These are phyloP conservation scores for Pleurotus giganteus DNA, from an alignment of 768 basidiomycete species.

Conservation along the genomic window DNA sequence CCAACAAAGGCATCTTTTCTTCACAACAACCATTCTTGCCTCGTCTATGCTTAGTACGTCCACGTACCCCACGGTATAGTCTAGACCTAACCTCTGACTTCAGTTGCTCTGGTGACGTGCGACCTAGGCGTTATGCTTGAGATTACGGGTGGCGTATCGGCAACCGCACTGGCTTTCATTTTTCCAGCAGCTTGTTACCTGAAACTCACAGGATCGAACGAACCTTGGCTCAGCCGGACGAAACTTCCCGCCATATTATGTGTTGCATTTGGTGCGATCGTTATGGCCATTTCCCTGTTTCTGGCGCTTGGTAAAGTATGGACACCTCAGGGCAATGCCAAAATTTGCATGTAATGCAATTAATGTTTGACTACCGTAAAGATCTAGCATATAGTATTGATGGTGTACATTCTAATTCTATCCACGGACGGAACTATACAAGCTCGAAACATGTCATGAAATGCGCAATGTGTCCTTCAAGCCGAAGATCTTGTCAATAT, in stretches of 20 bases:
- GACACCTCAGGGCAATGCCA: conserved; percentile 67
- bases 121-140: conserved; percentile 98
- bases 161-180: conserved; percentile 90
- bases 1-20: conserved; percentile 81
- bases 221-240: conserved; percentile 64
- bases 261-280: conserved; percentile 68
- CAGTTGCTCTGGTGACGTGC: conserved; percentile 90
- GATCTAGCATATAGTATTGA: conserved; percentile 10
- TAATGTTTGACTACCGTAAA: not conserved
- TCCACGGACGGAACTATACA: conserved; percentile 3
- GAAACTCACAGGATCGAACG: conserved; percentile 56
- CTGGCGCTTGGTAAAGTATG: conserved; percentile 79
- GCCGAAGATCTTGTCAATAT: conserved; percentile 53
- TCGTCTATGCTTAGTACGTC: conserved; percentile 77
- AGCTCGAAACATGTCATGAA: not conserved
- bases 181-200: conserved; percentile 88
- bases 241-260: conserved; percentile 79
- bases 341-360: conserved; percentile 55
- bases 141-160: conserved; percentile 95
- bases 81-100: not conserved
- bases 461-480: conserved; percentile 34
- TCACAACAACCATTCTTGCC: conserved; percentile 83
- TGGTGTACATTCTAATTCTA: conserved; percentile 10
- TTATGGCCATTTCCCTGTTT: conserved; percentile 75
- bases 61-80: not conserved